Evolutionary conservation across 2,329 filamentous ascomycete genomes (phyloP), one percentile per base, ranked within the genome.

Genomic region (Truncatella angustata): DNA sequence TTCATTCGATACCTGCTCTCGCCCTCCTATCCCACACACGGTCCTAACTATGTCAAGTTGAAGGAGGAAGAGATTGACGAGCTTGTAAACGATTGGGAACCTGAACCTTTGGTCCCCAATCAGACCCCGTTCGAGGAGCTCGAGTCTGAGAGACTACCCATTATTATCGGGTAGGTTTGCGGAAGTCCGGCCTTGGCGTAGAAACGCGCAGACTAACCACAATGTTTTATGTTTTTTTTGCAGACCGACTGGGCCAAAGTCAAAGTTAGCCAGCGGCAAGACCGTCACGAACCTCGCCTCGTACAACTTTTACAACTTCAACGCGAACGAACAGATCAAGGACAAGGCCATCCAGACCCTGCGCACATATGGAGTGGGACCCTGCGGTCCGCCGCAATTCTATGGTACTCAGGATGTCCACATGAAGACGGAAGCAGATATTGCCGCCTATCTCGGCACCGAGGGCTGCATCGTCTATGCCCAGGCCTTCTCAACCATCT

Each of bases 341-440:
- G 91, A 97, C 62, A 95, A 96, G 70, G 94, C 93, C 1, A 91
- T 99, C 56, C 87, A 93, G 69, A 95, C 92, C 0, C 81, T 99
- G 35, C 89, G 93, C 54, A 96, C 90, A 18, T 99, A 99, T 63
- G 94, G 94, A 52, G 95, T 99, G 36, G 95, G 94, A 7, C 93
- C 94, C 52, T 99, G 94, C 68, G 94, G 94, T 18, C 94, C 94
- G 16, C 94, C 94, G 5, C 92, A 96, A 58, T 99, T 99, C 75
- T 99, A 99, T 74, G 94, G 92, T 58, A 99, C 91, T 28, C 93
- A 97, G 70, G 94, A 99, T 72, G 92, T 97, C 42, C 94, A 99
- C 71, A 93, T 97, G 84, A 94, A 95, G 76, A 91, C 91, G 14
- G 94, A 99, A 73, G 84, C 90, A 52, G 93, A 97, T 68, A 92